phyloP scores from a whole-genome alignment of 257 asterid genomes.

The Przewalskia tangutica region DNA sequence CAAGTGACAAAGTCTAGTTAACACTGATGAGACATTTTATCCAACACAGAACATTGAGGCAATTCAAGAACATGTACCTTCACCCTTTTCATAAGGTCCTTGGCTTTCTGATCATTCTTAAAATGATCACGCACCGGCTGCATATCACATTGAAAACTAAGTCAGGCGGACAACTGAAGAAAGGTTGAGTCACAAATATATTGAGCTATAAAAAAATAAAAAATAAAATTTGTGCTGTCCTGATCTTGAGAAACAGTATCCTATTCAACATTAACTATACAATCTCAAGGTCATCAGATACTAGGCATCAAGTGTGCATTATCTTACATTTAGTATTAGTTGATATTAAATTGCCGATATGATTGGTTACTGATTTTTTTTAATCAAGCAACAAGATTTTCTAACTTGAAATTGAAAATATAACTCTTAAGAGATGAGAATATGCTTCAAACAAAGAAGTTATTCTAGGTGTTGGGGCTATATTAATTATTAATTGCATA shows the following conservation, averaged over 20 bases:
- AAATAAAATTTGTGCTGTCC: neutral
- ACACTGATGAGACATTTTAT: neutral
- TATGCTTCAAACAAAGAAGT: neutral
- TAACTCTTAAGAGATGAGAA: neutral
- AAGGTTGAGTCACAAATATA: constrained; percentile 1
- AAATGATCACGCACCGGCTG: constrained; percentile 89
- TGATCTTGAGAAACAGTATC: neutral
- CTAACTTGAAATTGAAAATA: neutral
- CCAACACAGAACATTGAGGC: neutral
- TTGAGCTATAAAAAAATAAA: neutral
- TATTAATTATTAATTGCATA: neutral
- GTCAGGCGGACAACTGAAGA: neutral
- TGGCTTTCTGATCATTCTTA: constrained; percentile 49
- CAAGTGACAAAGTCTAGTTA: neutral
- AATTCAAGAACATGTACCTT: constrained; percentile 39
- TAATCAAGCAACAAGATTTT: neutral
- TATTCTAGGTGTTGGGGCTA: neutral
- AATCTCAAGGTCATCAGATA: neutral
- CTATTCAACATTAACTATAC: neutral
- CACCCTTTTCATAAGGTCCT: constrained; percentile 58
- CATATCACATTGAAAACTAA: constrained; percentile 6
- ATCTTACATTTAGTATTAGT: neutral
- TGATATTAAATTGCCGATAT: neutral
- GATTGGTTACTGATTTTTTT: neutral
- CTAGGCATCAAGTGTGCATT: neutral